phyloP scores from a whole-genome alignment of 2,329 filamentous ascomycete species.

The Arthrocladium fulminans region DNA sequence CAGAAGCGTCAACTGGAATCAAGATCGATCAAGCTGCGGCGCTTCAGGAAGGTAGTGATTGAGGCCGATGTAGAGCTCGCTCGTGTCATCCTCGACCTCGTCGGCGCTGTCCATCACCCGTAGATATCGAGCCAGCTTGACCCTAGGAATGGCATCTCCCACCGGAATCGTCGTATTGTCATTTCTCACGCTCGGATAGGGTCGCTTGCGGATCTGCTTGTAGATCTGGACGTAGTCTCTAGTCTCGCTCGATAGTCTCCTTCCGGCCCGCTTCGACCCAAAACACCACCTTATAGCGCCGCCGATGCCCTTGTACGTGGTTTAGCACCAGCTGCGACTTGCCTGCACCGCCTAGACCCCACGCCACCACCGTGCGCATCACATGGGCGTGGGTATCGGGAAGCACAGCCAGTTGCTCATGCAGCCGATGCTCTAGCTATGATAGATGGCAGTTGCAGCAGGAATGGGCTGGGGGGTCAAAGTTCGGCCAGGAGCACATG shows the following conservation, averaged over 20 bases:
- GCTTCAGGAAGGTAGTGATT: neutral
- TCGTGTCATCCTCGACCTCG: neutral
- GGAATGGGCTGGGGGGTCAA: too few species aligned
- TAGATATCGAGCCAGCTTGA: conserved; percentile 31
- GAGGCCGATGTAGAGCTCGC: conserved; percentile 4
- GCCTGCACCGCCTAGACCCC: conserved; percentile 38
- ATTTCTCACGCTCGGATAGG: conserved; percentile 10
- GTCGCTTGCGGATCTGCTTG: too few species aligned
- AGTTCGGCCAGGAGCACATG: too few species aligned
- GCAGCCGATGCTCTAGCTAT: too few species aligned
- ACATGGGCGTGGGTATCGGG: too few species aligned
- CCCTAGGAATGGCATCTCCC: conserved; percentile 13
- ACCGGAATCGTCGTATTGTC: conserved; percentile 10
- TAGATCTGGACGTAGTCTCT: conserved; percentile 21
- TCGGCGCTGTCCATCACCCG: conserved; percentile 44
- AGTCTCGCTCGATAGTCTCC: conserved; percentile 20
- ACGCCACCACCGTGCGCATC: conserved; percentile 23
- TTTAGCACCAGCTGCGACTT: conserved; percentile 37
- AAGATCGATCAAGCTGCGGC: neutral
- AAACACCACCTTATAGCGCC: conserved; percentile 33
- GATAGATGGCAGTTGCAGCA: too few species aligned
- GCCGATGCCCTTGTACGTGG: conserved; percentile 29
- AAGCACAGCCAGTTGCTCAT: too few species aligned
- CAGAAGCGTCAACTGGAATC: neutral
- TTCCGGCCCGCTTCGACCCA: conserved; percentile 34